A percentile compares a stretch with the other conserved stretches of the same genome.
Conservation (phyloP, 2,329 filamentous ascomycete genomes). For the Aureobasidium sp. region DNA sequence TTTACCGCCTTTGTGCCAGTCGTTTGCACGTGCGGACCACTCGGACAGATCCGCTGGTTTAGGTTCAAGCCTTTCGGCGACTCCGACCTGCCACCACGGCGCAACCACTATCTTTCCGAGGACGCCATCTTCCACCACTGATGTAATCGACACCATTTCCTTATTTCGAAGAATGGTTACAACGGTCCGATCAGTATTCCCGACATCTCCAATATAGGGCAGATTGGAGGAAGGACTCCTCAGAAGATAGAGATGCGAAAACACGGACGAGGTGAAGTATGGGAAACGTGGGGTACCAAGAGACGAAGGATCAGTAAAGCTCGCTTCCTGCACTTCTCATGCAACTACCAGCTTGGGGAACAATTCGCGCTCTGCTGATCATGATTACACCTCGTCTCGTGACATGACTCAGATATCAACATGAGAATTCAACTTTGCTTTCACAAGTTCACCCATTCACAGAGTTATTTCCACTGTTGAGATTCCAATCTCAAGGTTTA, state of each 20-base stretch:
- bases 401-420: background rate
- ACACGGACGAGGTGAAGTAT: background rate
- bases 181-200: background rate
- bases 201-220: background rate
- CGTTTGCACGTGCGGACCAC: background rate
- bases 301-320: slow-evolving; percentile 3
- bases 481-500: background rate
- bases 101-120: background rate
- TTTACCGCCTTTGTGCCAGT: background rate
- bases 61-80: background rate
- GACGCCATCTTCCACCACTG: background rate
- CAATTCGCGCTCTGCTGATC: background rate
- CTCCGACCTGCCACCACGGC: background rate
- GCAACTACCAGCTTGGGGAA: background rate
- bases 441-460: too few species aligned
- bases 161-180: background rate
- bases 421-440: background rate
- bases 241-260: background rate
- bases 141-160: background rate
- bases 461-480: too few species aligned
- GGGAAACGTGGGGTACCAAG: background rate
- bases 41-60: slow-evolving; percentile 6
- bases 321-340: background rate
- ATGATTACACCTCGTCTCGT: background rate
- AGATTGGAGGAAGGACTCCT: background rate